Conservation (phyloP, 1,284 basidiomycete genomes). For the Amylostereum chailletii region DNA sequence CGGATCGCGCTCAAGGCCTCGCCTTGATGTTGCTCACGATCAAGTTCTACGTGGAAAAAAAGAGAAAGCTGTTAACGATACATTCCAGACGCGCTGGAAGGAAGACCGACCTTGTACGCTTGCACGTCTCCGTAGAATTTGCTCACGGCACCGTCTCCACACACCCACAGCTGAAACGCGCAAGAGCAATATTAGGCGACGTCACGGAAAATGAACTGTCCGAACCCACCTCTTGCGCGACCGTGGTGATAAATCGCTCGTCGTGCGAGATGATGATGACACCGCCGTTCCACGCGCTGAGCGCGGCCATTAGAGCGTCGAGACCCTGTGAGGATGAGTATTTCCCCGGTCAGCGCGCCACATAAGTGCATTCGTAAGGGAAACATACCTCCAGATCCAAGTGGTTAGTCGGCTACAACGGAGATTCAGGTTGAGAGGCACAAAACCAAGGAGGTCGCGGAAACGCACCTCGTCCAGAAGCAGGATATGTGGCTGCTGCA, state of each 20-base stretch:
- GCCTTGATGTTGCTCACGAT: conserved; percentile 76
- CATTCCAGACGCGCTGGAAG: not conserved
- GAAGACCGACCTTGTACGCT: conserved; percentile 72
- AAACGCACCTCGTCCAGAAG: conserved; percentile 76
- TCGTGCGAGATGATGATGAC: conserved; percentile 93
- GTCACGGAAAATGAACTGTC: not conserved
- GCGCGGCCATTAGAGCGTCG: conserved; percentile 88
- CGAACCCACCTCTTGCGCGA: conserved; percentile 59
- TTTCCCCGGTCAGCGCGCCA: not conserved
- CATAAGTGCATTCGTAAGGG: not conserved
- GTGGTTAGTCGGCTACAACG: conserved; percentile 85
- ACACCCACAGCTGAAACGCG: conserved; percentile 72
- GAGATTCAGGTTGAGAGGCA: not conserved
- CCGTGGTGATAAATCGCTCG: conserved; percentile 84
- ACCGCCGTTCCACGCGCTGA: conserved; percentile 93
- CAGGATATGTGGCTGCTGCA: conserved; percentile 84
- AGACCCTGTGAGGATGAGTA: conserved; percentile 53
- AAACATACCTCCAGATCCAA: conserved; percentile 78
- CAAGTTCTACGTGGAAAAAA: conserved; percentile 40
- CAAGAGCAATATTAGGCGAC: not conserved
- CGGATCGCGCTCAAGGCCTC: conserved; percentile 32
- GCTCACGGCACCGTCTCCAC: conserved; percentile 73
- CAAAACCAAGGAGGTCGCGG: not conserved
- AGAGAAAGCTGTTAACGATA: conserved; percentile 6
- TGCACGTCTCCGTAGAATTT: conserved; percentile 91